Percentiles rank a stretch among this genome's conserved stretches.
Evolutionary conservation across 352 stramenopile species (phyloP).

Genomic region (Lagenidium giganteum): DNA sequence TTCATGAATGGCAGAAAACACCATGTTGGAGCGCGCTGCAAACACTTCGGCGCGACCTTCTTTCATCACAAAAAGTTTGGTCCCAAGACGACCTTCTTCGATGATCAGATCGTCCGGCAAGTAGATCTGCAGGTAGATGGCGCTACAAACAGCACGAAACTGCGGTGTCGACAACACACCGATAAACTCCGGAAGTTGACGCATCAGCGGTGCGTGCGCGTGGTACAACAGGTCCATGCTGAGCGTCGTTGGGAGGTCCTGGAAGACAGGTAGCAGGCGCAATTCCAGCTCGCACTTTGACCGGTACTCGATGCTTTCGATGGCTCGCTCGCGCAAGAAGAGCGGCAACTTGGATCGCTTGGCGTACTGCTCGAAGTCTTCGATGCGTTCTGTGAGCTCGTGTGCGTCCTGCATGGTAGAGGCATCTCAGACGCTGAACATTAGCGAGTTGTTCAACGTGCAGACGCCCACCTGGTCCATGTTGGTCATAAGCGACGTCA

Average conservation of each 20-base stretch:
- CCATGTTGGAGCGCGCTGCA: no score
- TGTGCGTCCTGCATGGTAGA: conserved; percentile 53
- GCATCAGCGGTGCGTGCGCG: conserved; percentile 39
- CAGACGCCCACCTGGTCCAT: no score
- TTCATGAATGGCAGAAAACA: no score
- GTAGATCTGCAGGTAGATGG: conserved; percentile 59
- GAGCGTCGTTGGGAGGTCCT: conserved; percentile 35
- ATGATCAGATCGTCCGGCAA: conserved; percentile 58
- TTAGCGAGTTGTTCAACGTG: no score
- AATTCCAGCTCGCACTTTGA: conserved; percentile 43
- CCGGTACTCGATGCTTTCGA: conserved; percentile 51
- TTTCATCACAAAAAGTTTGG: conserved; percentile 51
- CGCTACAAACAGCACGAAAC: conserved; percentile 38
- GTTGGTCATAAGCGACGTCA: conserved; percentile 64
- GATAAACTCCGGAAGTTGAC: conserved; percentile 28
- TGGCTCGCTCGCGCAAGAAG: conserved; percentile 31
- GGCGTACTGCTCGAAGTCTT: conserved; percentile 70
- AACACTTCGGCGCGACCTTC: conserved; percentile 41
- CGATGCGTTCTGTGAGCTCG: conserved; percentile 38
- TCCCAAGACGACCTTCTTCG: conserved; percentile 32
- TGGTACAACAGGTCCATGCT: conserved; percentile 37
- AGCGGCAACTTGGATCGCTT: conserved; percentile 44
- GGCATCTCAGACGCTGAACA: no score
- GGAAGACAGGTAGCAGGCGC: conserved; percentile 27
- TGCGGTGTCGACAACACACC: conserved; percentile 32